Evolutionary conservation across 495 filamentous ascomycete genomes (phyloP), one percentile per base, ranked within the genome.

Genomic region (Coniosporium apollinis): DNA sequence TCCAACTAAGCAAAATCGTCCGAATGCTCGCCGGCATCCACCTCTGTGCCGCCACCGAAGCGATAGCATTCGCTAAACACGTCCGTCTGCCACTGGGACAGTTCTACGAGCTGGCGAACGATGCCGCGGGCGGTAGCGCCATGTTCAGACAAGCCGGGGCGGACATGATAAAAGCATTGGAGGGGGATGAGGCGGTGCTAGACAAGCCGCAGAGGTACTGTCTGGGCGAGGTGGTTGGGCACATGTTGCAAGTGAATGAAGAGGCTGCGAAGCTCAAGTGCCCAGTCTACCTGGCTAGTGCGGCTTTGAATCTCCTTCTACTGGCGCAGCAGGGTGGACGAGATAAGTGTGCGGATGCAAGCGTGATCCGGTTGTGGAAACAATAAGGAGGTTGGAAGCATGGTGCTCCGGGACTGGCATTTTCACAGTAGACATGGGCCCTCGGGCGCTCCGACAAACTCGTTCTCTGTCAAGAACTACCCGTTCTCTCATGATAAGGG

Each of bases 61-160:
- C 78, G 0, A 64, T 83, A 37, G 52, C 68, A 0, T 79, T 83
- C 44, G 79, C 74, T 2, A 59, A 64, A 5, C 51, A 57, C 22
- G 68, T 82, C 13, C 62, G 68, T 0, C 59, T 82, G 17, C 75
- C 81, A 34, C 53, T 78, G 8, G 60, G 68, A 15, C 67, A 78
- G 49, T 72, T 82, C 33, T 73, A 65, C 39, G 65, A 69, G 1
- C 63, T 85, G 28, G 79, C 79, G 36, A 57, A 63, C 29, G 74
- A 79, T 37, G 79, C 79, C 4, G 79, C 79, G 0, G 79, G 79
- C 1, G 63, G 67, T 1, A 81, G 75, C 48, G 61, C 52, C 13
- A 61, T 76, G 43, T 70, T 82, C 39, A 56, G 64, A 45, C 59
- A 59, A n/a, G 51, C 62, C 34, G 74, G 70, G 0, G 51, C 67